Percentiles rank a stretch among this genome's conserved stretches.
These are phyloP conservation scores for Rhipidocladum racemiflorum DNA, from an alignment of 176 grass and related monocot species.

Conservation along the genomic window DNA sequence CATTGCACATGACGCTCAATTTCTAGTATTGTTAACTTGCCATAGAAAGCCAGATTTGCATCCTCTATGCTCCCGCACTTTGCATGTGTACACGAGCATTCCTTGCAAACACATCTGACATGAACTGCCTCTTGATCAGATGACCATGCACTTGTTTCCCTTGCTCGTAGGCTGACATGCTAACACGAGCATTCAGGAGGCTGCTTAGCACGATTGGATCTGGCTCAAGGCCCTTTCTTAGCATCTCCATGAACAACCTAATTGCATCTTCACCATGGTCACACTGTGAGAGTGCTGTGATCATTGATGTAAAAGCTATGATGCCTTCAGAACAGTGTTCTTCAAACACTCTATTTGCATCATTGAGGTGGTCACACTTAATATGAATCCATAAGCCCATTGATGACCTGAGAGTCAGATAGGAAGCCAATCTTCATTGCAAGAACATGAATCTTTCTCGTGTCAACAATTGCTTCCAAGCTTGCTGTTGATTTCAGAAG, in stretches of 20 bases:
- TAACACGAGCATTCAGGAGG: conserved; percentile 75
- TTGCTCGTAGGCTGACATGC: conserved; percentile 85
- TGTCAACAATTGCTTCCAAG: conserved; percentile 46
- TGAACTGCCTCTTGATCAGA: conserved; percentile 65
- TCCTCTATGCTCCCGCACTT: conserved; percentile 87
- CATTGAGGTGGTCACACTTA: conserved; percentile 53
- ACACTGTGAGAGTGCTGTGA: conserved; percentile 64
- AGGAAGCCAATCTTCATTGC: conserved; percentile 58
- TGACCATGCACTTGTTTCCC: conserved; percentile 81
- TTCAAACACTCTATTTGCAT: conserved; percentile 63
- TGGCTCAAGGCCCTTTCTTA: conserved; percentile 60
- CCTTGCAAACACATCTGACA: conserved; percentile 64
- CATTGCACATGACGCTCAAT: too few species aligned
- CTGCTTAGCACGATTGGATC: conserved; percentile 82
- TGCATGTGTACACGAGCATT: conserved; percentile 90
- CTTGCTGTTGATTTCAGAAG: conserved; percentile 75
- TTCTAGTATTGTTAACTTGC: too few species aligned
- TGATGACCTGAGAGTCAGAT: conserved; percentile 67
- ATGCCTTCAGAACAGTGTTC: conserved; percentile 54
- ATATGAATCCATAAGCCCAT: conserved; percentile 84
- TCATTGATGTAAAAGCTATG: conserved; percentile 83
- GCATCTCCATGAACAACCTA: conserved; percentile 67
- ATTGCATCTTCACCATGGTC: conserved; percentile 78
- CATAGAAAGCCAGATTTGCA: conserved; percentile 62
- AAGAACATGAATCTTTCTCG: conserved; percentile 64